A percentile compares a stretch with the other conserved stretches of the same genome.
Conservation (phyloP, 805 yeast species). For the Candida nemodendra region DNA sequence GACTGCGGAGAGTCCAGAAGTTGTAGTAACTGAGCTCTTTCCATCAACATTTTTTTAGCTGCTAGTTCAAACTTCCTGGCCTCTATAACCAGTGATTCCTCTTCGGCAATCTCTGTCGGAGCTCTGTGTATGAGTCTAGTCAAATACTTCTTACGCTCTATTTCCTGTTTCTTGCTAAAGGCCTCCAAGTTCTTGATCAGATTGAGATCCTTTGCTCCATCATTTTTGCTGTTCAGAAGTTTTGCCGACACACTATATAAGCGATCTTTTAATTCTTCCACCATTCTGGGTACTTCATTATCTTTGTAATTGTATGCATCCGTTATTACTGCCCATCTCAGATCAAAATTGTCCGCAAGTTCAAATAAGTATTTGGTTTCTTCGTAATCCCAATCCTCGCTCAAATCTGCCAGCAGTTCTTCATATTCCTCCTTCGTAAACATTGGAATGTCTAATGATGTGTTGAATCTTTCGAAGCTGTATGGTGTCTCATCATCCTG, state of each 20-base stretch:
- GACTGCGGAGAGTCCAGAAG: conserved; percentile 85
- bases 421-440: conserved; percentile 63
- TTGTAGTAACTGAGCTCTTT: conserved; percentile 74
- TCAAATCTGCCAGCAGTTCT: conserved; percentile 35
- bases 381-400: conserved; percentile 61
- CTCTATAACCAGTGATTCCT: conserved; percentile 89
- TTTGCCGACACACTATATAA: conserved; percentile 69
- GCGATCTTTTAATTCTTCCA: conserved; percentile 83
- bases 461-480: conserved; percentile 73
- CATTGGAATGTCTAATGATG: conserved; percentile 64
- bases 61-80: conserved; percentile 90
- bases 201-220: conserved; percentile 41
- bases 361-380: conserved; percentile 82
- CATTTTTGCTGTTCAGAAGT: conserved; percentile 39
- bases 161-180: conserved; percentile 69
- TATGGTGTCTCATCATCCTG: conserved; percentile 42
- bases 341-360: conserved; percentile 54
- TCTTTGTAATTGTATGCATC: conserved; percentile 51
- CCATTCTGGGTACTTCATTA: conserved; percentile 45
- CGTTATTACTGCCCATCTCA: conserved; percentile 66
- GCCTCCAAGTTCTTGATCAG: conserved; percentile 60
- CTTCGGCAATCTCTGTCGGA: conserved; percentile 98
- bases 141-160: conserved; percentile 77
- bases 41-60: conserved; percentile 82
- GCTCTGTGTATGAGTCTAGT: conserved; percentile 74